Conservation (phyloP, 345 rosid genomes). For the Boechera retrofracta region DNA sequence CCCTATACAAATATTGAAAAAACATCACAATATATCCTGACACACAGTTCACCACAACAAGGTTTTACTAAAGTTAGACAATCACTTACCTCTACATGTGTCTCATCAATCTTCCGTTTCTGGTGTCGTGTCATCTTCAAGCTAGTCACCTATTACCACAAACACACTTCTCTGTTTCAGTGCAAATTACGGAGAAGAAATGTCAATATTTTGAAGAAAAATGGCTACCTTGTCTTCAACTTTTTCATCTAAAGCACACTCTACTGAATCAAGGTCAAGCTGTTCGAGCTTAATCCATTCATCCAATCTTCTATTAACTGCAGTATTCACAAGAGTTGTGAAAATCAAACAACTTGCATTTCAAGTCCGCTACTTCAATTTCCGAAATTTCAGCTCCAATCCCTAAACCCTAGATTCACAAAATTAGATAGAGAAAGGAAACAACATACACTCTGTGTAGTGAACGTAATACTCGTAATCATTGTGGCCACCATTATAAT, state of each 20-base stretch:
- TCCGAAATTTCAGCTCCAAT: slow-evolving; percentile 7
- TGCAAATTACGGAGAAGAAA: not conserved
- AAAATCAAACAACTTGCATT: slow-evolving; percentile 1
- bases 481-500: slow-evolving; percentile 52
- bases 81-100: slow-evolving; percentile 83
- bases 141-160: slow-evolving; percentile 73
- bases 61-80: not conserved
- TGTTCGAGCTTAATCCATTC: slow-evolving; percentile 99
- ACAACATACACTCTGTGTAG: slow-evolving; percentile 87
- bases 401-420: slow-evolving; percentile 41
- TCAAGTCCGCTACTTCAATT: not conserved
- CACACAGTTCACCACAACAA: slow-evolving; percentile 17
- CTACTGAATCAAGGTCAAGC: slow-evolving; percentile 90
- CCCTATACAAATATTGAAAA: slow-evolving; percentile 56
- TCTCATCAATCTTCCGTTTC: slow-evolving; percentile 98
- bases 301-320: slow-evolving; percentile 98
- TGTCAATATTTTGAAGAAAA: slow-evolving; percentile 4
- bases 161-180: not conserved
- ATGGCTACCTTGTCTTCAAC: slow-evolving; percentile 90
- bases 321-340: not conserved
- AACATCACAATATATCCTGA: not conserved
- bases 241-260: slow-evolving; percentile 91
- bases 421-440: not conserved
- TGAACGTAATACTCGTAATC: slow-evolving; percentile 98
- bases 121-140: slow-evolving; percentile 99